Conservation (phyloP, 768 basidiomycete genomes). For the Hirschioporus abietinus region DNA sequence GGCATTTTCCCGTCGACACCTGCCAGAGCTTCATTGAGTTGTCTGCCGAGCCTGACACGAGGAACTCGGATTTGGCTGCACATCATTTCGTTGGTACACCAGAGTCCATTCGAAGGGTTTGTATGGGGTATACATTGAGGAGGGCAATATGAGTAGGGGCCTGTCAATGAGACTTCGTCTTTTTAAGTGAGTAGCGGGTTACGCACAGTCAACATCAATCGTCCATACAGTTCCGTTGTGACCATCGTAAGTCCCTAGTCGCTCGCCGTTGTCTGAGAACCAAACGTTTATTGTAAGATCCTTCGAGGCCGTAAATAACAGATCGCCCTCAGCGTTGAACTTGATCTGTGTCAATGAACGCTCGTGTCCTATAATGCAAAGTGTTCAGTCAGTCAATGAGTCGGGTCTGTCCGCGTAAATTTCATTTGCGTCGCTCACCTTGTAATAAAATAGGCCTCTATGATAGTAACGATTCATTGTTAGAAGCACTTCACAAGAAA, state of each 20-base stretch:
- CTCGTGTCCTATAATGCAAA: conserved; percentile 71
- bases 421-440: conserved; percentile 35
- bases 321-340: conserved; percentile 94
- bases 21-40: conserved; percentile 90
- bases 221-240: conserved; percentile 98
- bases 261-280: conserved; percentile 96
- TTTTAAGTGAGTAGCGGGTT: background rate
- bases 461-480: background rate
- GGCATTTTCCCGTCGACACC: conserved; percentile 83
- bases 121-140: background rate
- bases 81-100: background rate
- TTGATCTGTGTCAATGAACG: conserved; percentile 96
- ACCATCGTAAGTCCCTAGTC: conserved; percentile 93
- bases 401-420: background rate
- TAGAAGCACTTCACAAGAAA: background rate
- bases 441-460: conserved; percentile 73
- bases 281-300: conserved; percentile 94
- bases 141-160: background rate
- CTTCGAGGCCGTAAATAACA: conserved; percentile 94
- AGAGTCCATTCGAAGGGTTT: background rate
- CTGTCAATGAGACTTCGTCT: background rate
- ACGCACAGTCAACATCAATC: conserved; percentile 90
- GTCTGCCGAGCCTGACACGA: conserved; percentile 92
- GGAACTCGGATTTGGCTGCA: conserved; percentile 74
- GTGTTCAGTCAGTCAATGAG: conserved; percentile 2